Conservation (phyloP, 2,329 filamentous ascomycete species). For the Macrophomina pseudophaseolina region DNA sequence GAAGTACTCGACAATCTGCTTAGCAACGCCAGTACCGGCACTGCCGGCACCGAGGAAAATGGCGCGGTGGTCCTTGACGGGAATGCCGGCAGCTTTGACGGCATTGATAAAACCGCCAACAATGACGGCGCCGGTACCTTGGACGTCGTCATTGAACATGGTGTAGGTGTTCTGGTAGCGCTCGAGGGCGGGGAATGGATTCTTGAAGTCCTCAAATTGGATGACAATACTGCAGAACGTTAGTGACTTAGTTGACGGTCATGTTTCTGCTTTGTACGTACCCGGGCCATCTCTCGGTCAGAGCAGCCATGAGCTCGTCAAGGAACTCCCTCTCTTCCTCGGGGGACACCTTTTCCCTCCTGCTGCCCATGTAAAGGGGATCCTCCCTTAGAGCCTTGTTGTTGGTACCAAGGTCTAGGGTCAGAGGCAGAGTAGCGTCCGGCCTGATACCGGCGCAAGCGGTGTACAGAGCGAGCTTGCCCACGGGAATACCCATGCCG, state of each 20-base stretch:
- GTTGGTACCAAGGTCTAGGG: conserved; percentile 66
- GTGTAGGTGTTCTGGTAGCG: conserved; percentile 87
- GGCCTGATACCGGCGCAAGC: conserved; percentile 94
- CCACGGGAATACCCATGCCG: conserved; percentile 97
- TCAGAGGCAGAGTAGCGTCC: conserved; percentile 66
- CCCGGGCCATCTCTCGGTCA: conserved; percentile 76
- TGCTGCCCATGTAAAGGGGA: conserved; percentile 88
- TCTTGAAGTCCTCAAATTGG: conserved; percentile 98
- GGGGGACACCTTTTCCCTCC: conserved; percentile 77
- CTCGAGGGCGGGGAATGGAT: conserved; percentile 91
- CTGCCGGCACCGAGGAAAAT: conserved; percentile 97
- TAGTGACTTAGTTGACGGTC: conserved; percentile 34
- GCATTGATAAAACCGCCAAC: conserved; percentile 77
- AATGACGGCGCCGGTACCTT: conserved; percentile 95
- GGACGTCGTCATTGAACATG: conserved; percentile 99
- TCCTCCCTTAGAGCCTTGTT: conserved; percentile 73
- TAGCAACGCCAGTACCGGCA: conserved; percentile 94
- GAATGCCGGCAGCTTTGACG: conserved; percentile 84
- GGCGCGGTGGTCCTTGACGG: conserved; percentile 86
- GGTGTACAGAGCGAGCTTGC: conserved; percentile 94
- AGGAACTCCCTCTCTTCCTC: conserved; percentile 88
- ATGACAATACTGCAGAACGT: conserved; percentile 67
- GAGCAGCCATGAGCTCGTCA: conserved; percentile 95
- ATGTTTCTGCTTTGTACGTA: conserved; percentile 44
- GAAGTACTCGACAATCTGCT: conserved; percentile 97